Percentiles rank a stretch among this genome's conserved stretches.
These are phyloP conservation scores for Plasmodium gallinaceum DNA, from an alignment of 169 alveolate genomes.

Conservation along the genomic window DNA sequence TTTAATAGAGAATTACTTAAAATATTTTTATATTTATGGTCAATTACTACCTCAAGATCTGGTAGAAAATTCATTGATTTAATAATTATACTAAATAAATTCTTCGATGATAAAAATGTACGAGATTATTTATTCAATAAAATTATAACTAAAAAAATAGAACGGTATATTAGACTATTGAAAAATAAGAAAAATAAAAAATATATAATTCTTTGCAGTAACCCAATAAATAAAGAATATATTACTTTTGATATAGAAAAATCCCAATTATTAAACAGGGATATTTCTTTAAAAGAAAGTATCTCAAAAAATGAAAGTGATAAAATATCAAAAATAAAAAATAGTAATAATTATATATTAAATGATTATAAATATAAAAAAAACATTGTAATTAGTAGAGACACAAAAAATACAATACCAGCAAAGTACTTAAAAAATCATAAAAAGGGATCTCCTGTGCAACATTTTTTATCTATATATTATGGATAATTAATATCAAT, in stretches of 20 bases:
- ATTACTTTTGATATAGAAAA: conserved; percentile 18
- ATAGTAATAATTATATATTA: conserved; percentile 15
- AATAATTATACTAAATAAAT: conserved; percentile 16
- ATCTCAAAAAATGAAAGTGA: background rate
- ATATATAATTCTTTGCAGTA: conserved; percentile 1
- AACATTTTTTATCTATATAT: conserved; percentile 21
- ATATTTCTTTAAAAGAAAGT: background rate
- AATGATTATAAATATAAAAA: conserved; percentile 62
- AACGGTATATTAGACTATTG: conserved; percentile 9
- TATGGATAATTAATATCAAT: background rate
- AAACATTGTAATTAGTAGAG: conserved; percentile 8
- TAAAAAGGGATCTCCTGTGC: conserved; percentile 19
- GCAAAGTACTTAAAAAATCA: conserved; percentile 40
- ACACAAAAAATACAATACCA: conserved; percentile 6
- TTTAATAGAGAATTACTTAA: conserved; percentile 29
- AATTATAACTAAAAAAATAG: background rate
- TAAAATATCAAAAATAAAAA: background rate
- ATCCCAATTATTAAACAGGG: background rate
- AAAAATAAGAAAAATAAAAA: background rate
- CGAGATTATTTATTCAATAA: conserved; percentile 1
- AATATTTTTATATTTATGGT: conserved; percentile 40
- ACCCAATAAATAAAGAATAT: conserved; percentile 14
- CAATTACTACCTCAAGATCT: background rate
- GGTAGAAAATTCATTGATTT: conserved; percentile 32
- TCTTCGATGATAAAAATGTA: conserved; percentile 7